These are phyloP conservation scores for Pichia gijzeniarum DNA, from an alignment of 805 yeast genomes.

Conservation along the genomic window DNA sequence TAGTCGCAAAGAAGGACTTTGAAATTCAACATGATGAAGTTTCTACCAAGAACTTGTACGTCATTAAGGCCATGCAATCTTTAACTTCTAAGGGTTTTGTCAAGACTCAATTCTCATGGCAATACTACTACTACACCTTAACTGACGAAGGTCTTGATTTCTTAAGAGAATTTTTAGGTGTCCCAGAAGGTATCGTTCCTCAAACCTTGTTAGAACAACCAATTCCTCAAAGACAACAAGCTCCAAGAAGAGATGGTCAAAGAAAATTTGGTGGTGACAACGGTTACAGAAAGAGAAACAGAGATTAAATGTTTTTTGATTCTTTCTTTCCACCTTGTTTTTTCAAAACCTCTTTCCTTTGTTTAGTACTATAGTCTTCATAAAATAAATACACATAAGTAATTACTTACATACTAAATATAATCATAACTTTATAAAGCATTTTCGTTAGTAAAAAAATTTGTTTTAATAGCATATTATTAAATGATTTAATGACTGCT, in stretches of 20 bases:
- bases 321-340: background rate
- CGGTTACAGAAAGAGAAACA: constrained; percentile 55
- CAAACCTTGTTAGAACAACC: constrained; percentile 94
- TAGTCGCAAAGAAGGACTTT: constrained; percentile 99
- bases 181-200: constrained; percentile 98
- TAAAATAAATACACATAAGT: constrained; percentile 4
- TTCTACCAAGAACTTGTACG: constrained; percentile 96
- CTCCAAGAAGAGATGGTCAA: constrained; percentile 35
- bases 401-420: constrained; percentile 1
- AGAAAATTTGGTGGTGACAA: constrained; percentile 51
- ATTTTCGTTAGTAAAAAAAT: too few relatives aligned
- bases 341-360: background rate
- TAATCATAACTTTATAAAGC: background rate
- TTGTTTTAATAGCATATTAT: too few relatives aligned
- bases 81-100: constrained; percentile 98
- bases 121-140: constrained; percentile 99
- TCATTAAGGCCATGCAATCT: constrained; percentile 98
- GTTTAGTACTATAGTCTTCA: constrained; percentile 7
- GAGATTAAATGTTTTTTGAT: constrained; percentile 27
- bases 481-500: too few relatives aligned
- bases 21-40: constrained; percentile 97
- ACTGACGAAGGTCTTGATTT: constrained; percentile 99
- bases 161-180: constrained; percentile 96
- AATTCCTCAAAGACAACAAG: constrained; percentile 64
- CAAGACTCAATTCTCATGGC: constrained; percentile 99